Percentiles rank a stretch among this genome's conserved stretches.
Evolutionary conservation across 2,329 filamentous ascomycete genomes (phyloP).

Genomic region (Coniochaeta sp.): DNA sequence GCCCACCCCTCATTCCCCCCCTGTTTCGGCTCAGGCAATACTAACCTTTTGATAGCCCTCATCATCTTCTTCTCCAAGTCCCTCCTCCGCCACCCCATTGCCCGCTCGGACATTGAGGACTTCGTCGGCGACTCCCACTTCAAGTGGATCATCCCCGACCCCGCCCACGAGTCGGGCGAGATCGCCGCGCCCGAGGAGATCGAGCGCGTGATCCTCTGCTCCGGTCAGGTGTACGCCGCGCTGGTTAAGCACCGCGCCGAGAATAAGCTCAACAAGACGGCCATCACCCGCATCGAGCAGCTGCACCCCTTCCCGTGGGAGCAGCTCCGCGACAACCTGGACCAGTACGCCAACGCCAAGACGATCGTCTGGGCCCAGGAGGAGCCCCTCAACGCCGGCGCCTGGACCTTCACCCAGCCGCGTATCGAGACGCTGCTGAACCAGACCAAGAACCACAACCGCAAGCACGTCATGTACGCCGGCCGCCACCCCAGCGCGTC

Average conservation of each 20-base stretch:
- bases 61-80: slow-evolving; percentile 98
- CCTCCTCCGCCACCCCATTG: slow-evolving; percentile 86
- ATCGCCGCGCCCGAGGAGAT: slow-evolving; percentile 81
- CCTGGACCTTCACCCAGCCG: slow-evolving; percentile 95
- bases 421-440: slow-evolving; percentile 95
- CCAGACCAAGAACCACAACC: slow-evolving; percentile 84
- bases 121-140: slow-evolving; percentile 91
- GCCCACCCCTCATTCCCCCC: slow-evolving; percentile 34
- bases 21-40: slow-evolving; percentile 13
- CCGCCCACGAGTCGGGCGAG: slow-evolving; percentile 67
- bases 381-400: slow-evolving; percentile 94
- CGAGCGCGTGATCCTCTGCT: slow-evolving; percentile 89
- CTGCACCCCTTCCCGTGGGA: slow-evolving; percentile 99
- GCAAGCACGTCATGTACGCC: slow-evolving; percentile 95
- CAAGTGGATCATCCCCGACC: slow-evolving; percentile 91
- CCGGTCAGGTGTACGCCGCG: slow-evolving; percentile 87
- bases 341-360: slow-evolving; percentile 95
- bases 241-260: slow-evolving; percentile 86
- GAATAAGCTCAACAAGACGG: slow-evolving; percentile 81
- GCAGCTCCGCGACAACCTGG: slow-evolving; percentile 91
- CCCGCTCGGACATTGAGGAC: slow-evolving; percentile 82
- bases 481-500: slow-evolving; percentile 89
- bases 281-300: slow-evolving; percentile 94
- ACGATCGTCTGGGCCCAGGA: slow-evolving; percentile 97
- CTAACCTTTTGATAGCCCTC: slow-evolving; percentile 51